A percentile compares a stretch with the other conserved stretches of the same genome.
phyloP scores from a whole-genome alignment of 768 basidiomycete genomes.

The Tubosaeta sp. region DNA sequence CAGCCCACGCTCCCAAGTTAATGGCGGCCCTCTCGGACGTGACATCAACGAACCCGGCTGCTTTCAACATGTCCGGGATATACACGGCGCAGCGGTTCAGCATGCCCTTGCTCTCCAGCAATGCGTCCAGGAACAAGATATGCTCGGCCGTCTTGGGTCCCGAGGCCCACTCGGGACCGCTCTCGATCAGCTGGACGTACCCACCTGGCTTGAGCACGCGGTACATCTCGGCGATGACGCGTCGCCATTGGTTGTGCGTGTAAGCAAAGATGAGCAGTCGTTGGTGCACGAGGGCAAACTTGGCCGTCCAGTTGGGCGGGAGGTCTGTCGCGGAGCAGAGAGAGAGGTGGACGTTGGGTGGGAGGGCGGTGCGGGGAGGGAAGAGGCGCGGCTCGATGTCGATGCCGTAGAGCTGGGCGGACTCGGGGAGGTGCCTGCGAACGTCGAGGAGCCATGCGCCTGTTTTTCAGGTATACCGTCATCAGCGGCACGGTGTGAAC shows the following conservation, averaged over 20 bases:
- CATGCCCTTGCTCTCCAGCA: conserved; percentile 3
- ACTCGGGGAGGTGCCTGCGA: too few species aligned
- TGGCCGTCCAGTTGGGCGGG: neutral
- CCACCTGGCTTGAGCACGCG: neutral
- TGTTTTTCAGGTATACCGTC: too few species aligned
- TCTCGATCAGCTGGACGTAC: conserved; percentile 13
- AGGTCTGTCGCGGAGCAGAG: neutral
- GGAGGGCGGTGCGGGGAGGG: neutral
- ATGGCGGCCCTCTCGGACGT: neutral
- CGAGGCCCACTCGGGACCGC: conserved; percentile 13
- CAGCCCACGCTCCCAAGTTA: neutral
- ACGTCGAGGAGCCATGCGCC: too few species aligned
- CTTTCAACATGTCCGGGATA: conserved; percentile 3
- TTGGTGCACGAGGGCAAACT: neutral
- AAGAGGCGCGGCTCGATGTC: too few species aligned
- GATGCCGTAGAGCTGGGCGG: too few species aligned
- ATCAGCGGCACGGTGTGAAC: too few species aligned
- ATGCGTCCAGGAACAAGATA: conserved; percentile 8
- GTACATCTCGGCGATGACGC: neutral
- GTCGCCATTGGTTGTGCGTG: neutral
- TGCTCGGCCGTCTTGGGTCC: conserved; percentile 11
- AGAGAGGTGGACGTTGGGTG: neutral
- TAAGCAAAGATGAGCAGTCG: neutral
- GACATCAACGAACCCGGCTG: conserved; percentile 10
- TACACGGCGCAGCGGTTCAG: neutral